These are phyloP conservation scores for Candida caryicola DNA, from an alignment of 805 yeast species.

Conservation along the genomic window DNA sequence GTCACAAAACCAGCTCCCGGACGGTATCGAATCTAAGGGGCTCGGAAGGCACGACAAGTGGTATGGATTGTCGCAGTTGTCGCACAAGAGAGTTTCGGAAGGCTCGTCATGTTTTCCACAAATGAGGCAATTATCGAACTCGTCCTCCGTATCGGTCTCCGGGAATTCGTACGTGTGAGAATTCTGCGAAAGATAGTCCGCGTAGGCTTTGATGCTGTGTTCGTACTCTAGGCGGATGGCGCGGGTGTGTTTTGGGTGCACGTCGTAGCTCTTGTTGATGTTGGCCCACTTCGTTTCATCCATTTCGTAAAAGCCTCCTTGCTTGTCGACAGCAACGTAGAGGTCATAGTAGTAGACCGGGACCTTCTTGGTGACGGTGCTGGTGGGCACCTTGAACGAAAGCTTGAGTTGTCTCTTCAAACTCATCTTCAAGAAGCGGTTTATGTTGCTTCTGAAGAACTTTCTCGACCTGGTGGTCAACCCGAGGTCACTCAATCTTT, in stretches of 20 bases:
- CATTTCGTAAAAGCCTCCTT: constrained; percentile 20
- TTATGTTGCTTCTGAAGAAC: constrained; percentile 59
- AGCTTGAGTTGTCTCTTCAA: constrained; percentile 14
- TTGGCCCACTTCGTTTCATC: constrained; percentile 18
- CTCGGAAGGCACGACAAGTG: constrained; percentile 69
- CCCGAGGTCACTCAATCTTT: constrained; percentile 61
- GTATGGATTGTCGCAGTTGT: constrained; percentile 67
- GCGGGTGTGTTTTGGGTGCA: constrained; percentile 13
- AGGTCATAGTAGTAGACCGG: constrained; percentile 39
- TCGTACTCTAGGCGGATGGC: constrained; percentile 24
- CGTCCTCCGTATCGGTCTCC: constrained; percentile 24
- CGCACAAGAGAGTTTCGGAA: constrained; percentile 56
- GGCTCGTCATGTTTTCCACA: constrained; percentile 50
- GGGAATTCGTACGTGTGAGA: constrained; percentile 29
- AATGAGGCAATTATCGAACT: constrained; percentile 40
- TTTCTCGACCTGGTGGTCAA: constrained; percentile 59
- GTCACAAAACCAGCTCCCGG: constrained; percentile 75
- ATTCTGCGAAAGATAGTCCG: constrained; percentile 27
- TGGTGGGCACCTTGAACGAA: constrained; percentile 17
- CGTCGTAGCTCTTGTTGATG: constrained; percentile 16
- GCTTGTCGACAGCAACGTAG: constrained; percentile 30
- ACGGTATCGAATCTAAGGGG: constrained; percentile 50
- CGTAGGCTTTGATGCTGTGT: constrained; percentile 27
- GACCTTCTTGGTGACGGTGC: constrained; percentile 3
- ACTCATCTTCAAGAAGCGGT: constrained; percentile 53